These are phyloP conservation scores for Hirsutella thompsonii DNA, from an alignment of 2,329 filamentous ascomycete genomes.

Conservation along the genomic window DNA sequence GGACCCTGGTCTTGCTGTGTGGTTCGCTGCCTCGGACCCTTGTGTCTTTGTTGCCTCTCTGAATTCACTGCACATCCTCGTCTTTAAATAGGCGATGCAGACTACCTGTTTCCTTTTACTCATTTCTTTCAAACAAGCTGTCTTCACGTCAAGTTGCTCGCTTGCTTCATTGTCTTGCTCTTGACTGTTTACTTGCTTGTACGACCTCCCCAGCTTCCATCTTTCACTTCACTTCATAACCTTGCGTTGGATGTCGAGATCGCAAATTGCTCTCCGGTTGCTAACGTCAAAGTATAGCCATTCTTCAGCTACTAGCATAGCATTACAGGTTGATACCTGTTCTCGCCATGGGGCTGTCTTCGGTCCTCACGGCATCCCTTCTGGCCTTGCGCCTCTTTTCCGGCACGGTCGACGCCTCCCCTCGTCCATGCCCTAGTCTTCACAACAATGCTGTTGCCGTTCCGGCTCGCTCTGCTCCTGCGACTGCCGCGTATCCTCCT, in stretches of 20 bases:
- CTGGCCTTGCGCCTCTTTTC: slow-evolving; percentile 30
- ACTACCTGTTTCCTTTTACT: no score
- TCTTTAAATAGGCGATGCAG: no score
- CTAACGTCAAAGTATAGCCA: no score
- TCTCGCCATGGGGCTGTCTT: slow-evolving; percentile 30
- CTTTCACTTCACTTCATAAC: background rate
- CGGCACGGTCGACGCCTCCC: slow-evolving; percentile 18
- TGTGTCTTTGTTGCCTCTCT: background rate
- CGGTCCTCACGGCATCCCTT: slow-evolving; percentile 26
- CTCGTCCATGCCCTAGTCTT: slow-evolving; percentile 2
- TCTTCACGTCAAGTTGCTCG: background rate
- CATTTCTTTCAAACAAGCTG: no score
- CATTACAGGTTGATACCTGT: slow-evolving; percentile 12
- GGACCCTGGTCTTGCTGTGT: background rate
- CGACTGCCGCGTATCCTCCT: background rate
- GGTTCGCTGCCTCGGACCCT: background rate
- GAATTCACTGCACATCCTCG: background rate
- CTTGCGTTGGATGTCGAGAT: no score
- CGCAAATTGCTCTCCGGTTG: no score
- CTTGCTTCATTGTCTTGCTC: background rate
- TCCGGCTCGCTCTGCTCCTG: slow-evolving; percentile 8
- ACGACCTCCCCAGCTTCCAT: background rate
- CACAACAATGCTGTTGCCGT: background rate
- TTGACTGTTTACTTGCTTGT: background rate
- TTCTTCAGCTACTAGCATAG: no score